Conservation (phyloP, 305 asterid species). For the Fraxinus nigra region DNA sequence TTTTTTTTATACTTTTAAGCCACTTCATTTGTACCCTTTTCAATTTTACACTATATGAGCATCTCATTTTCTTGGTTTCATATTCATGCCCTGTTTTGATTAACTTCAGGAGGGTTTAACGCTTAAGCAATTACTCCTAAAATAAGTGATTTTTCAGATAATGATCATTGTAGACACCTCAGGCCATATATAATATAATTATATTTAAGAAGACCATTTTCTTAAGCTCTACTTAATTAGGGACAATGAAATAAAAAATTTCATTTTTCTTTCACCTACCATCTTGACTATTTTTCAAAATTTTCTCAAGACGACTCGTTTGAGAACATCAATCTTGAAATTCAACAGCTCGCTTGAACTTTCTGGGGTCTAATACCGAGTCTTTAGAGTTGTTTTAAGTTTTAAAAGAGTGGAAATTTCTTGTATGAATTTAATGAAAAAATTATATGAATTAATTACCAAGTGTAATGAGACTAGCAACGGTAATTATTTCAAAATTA, state of each 20-base stretch:
- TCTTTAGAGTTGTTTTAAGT: neutral
- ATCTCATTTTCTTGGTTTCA: constrained; percentile 24
- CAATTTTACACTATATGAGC: constrained; percentile 10
- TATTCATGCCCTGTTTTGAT: constrained; percentile 27
- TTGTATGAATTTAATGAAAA: neutral
- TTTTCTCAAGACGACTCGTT: neutral
- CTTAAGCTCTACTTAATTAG: neutral
- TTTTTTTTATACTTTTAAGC: constrained; percentile 35
- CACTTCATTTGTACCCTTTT: constrained; percentile 40
- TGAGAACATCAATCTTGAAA: neutral
- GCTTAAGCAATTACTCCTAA: constrained; percentile 67
- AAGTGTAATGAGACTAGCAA: neutral
- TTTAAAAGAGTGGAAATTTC: neutral
- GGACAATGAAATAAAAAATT: neutral
- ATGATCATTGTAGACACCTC: constrained; percentile 7
- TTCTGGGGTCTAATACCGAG: neutral
- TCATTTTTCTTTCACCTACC: neutral
- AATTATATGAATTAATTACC: neutral
- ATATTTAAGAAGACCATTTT: constrained; percentile 25
- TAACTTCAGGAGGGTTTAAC: constrained; percentile 49
- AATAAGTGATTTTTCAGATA: constrained; percentile 26
- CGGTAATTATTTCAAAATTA: neutral
- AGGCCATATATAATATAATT: constrained; percentile 24
- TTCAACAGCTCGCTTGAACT: neutral
- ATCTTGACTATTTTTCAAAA: neutral